Evolutionary conservation across 108 stramenopile genomes (phyloP), one percentile per base, ranked within the genome.

Genomic region (Discostella stelligeroides): DNA sequence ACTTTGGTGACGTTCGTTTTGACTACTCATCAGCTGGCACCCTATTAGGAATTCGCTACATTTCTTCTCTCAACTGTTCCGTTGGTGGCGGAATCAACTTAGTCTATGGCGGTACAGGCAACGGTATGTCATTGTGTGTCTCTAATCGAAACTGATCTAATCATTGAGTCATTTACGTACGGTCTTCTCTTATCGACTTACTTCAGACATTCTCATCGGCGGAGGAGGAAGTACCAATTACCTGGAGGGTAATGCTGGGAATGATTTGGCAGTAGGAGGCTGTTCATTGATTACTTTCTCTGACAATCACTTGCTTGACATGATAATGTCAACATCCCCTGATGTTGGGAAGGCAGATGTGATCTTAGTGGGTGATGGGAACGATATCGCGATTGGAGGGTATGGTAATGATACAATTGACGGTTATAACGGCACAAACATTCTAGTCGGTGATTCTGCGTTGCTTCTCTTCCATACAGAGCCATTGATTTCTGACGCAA

Each of bases 351-450:
- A 29, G 45, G 40, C 27, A 1, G 61, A 62, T 42, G 46, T 42
- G 37, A 62, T 62, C 5, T n/a, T 14, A 7, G 20, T 40, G 40
- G 61, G 37, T 2, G 40, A 47, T 20, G 61, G 61, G n/a, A 62
- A 45, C 27, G 61, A 62, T 43, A 17, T 62, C 14, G 40, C 40
- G 27, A 65, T 77, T n/a, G 76, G 76, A 10, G 76, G 76, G n/a
- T 28, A 7, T 17, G 38, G 18, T 4, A 34, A 46, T 48, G 76
- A 77, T 43, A 56, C 38, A 7, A 37, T 77, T 37, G 17, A 62
- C 25, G 68, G 76, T 37, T 24, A 28, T 47, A 47, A 57, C 18
- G 76, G 69, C 15, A 58, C 28, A n/a, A 48, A 77, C 25, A 70
- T 77, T 45, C 24, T 77, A 7, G 45, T 68, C 37, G 63, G 72